A percentile compares a stretch with the other conserved stretches of the same genome.
phyloP scores from a whole-genome alignment of 768 basidiomycete genomes.

The Hirschioporus abietinus region DNA sequence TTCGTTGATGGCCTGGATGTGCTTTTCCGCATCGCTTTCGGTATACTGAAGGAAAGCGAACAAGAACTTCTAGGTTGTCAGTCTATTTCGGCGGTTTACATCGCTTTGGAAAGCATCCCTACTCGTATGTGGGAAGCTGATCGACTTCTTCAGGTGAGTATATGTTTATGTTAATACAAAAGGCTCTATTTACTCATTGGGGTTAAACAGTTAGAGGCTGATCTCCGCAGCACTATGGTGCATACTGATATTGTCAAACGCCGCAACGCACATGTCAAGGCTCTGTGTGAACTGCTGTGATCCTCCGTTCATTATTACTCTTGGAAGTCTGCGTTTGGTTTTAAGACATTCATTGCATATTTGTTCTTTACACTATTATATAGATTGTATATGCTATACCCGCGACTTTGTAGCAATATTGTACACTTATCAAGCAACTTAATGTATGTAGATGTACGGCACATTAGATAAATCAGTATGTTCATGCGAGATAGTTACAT shows the following conservation, averaged over 20 bases:
- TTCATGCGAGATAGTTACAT: background rate
- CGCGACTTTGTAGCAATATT: background rate
- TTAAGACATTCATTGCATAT: background rate
- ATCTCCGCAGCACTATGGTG: slow-evolving; percentile 46
- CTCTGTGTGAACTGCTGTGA: background rate
- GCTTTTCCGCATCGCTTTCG: slow-evolving; percentile 84
- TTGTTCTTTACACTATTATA: background rate
- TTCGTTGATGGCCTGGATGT: slow-evolving; percentile 90
- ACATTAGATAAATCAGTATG: background rate
- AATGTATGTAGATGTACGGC: background rate
- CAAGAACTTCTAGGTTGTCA: slow-evolving; percentile 78
- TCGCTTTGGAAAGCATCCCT: slow-evolving; percentile 83
- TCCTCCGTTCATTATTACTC: background rate
- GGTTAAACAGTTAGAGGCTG: slow-evolving; percentile 43
- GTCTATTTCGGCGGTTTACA: slow-evolving; percentile 85
- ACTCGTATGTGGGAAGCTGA: slow-evolving; percentile 93
- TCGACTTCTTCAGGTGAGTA: slow-evolving; percentile 76
- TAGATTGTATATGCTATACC: background rate
- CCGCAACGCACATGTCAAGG: slow-evolving; percentile 43
- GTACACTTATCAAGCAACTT: background rate
- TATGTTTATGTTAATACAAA: background rate
- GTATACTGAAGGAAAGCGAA: slow-evolving; percentile 80
- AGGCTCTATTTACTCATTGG: background rate
- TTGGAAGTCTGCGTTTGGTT: background rate
- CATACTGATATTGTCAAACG: slow-evolving; percentile 54